Conservation (phyloP, 139 green algal species). For the Tetradesmus obliquus region DNA sequence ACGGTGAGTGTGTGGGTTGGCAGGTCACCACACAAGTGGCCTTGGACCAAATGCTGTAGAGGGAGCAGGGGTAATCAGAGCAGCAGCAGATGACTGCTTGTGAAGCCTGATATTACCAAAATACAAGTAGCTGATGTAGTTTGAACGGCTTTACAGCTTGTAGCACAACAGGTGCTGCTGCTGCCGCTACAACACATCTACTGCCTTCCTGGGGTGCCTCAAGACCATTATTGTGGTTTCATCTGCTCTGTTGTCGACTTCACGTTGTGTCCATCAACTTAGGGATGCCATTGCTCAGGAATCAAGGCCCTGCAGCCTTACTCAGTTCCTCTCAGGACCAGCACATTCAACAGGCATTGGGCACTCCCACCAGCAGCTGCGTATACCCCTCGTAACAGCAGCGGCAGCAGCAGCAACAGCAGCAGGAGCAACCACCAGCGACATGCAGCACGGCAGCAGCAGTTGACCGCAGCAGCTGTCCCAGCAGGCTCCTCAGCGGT, state of each 20-base stretch:
- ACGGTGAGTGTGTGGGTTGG: background rate
- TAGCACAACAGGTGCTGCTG: no score
- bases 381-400: background rate
- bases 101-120: no score
- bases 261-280: no score
- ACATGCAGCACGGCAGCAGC: background rate
- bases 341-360: background rate
- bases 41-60: background rate
- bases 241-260: no score
- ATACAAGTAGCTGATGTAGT: no score
- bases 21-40: background rate
- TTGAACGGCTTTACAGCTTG: no score
- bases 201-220: no score
- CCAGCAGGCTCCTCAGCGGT: background rate
- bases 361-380: background rate
- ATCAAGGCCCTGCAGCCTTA: background rate
- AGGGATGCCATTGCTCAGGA: background rate
- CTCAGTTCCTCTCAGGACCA: background rate
- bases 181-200: no score
- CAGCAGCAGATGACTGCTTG: no score
- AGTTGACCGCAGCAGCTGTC: background rate
- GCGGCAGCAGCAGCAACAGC: constrained; percentile 33
- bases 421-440: constrained; percentile 22
- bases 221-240: no score
- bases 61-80: background rate